Conservation (phyloP, 176 grass and related monocot genomes). For the Triticum aestivum region DNA sequence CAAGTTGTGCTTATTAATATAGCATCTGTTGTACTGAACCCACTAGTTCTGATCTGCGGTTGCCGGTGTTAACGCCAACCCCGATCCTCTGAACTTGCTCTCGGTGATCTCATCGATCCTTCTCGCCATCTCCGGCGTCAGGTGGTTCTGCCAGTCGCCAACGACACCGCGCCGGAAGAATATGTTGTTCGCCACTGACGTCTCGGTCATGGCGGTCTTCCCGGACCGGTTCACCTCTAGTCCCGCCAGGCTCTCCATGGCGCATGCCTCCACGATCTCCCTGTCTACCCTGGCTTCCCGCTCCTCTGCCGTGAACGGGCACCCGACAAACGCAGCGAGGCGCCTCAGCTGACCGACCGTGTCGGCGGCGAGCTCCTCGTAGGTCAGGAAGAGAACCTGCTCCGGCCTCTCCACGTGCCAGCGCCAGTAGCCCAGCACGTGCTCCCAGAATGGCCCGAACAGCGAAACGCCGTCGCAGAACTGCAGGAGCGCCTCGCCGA, state of each 20-base stretch:
- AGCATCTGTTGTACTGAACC: neutral
- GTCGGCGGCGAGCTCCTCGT: constrained; percentile 24
- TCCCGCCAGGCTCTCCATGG: neutral
- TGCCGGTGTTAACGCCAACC: neutral
- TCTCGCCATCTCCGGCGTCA: constrained; percentile 1
- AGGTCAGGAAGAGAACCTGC: constrained; percentile 30
- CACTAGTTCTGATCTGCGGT: neutral
- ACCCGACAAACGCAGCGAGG: neutral
- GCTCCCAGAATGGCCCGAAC: constrained; percentile 8
- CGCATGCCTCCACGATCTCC: neutral
- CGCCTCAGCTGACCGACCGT: neutral
- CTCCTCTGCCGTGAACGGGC: constrained; percentile 10
- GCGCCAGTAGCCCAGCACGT: constrained; percentile 21
- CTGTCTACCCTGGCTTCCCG: neutral
- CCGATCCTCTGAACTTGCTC: constrained; percentile 6
- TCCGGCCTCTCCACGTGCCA: neutral
- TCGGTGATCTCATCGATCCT: neutral
- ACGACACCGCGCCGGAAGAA: constrained; percentile 21
- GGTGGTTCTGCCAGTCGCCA: constrained; percentile 11
- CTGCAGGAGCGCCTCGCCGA: neutral
- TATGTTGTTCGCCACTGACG: neutral
- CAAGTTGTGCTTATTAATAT: no score
- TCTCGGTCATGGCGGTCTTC: neutral
- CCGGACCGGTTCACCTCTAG: neutral
- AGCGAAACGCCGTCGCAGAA: neutral